A percentile compares a stretch with the other conserved stretches of the same genome.
These are phyloP conservation scores for Hirsutella rhossiliensis DNA, from an alignment of 2,329 filamentous ascomycete species.

Conservation along the genomic window DNA sequence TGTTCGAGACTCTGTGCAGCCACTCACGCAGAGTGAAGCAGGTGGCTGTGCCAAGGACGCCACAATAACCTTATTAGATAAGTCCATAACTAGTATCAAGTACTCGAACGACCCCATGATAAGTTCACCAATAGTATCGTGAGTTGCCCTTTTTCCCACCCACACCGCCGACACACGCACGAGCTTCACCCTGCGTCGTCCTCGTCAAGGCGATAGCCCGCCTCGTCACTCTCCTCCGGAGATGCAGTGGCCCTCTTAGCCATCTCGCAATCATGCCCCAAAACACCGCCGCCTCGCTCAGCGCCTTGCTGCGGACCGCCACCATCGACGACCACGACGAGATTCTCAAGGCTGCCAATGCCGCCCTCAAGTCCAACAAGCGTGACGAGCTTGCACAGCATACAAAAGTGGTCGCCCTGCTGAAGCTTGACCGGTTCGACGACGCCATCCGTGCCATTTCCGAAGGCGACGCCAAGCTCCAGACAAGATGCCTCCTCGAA, in stretches of 20 bases:
- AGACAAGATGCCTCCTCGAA: constrained; percentile 51
- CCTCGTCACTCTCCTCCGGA: neutral
- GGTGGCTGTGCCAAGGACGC: too few species aligned
- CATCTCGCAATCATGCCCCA: constrained; percentile 21
- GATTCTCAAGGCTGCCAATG: constrained; percentile 51
- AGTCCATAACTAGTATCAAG: too few species aligned
- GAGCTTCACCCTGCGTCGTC: too few species aligned
- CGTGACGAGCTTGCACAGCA: constrained; percentile 48
- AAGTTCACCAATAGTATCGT: too few species aligned
- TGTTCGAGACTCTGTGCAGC: too few species aligned
- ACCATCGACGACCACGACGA: constrained; percentile 62
- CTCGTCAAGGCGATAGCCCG: too few species aligned
- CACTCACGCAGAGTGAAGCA: too few species aligned
- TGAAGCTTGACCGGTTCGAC: constrained; percentile 73
- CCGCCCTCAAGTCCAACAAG: constrained; percentile 50
- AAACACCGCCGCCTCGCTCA: constrained; percentile 37
- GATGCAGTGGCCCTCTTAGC: neutral
- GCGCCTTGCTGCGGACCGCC: constrained; percentile 39
- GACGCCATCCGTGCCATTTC: constrained; percentile 61
- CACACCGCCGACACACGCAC: too few species aligned
- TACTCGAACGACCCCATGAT: too few species aligned
- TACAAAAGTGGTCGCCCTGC: constrained; percentile 59
- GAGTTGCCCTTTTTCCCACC: too few species aligned
- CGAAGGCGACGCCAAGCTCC: constrained; percentile 48
- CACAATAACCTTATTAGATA: too few species aligned